A percentile compares a stretch with the other conserved stretches of the same genome.
phyloP scores from a whole-genome alignment of 805 yeast species.

The Clavispora fructus region DNA sequence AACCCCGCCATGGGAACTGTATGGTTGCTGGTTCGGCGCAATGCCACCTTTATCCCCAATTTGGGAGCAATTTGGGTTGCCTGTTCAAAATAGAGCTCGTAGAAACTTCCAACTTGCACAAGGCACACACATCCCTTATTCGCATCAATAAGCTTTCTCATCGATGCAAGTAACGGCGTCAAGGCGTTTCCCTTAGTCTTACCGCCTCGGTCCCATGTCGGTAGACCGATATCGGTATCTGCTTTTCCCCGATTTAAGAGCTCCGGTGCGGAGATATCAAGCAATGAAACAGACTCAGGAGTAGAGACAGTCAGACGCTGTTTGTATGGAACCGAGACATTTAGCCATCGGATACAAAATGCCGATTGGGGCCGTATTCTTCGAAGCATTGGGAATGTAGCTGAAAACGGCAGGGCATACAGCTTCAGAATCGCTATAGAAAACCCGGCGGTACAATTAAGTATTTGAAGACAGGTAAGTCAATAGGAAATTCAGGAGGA shows the following conservation, averaged over 20 bases:
- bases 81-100: conserved; percentile 84
- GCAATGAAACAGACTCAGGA: not conserved
- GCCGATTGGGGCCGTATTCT: not conserved
- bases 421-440: too few species aligned
- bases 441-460: too few species aligned
- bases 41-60: conserved; percentile 68
- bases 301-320: not conserved
- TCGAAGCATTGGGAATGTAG: not conserved
- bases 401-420: not conserved
- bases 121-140: conserved; percentile 38
- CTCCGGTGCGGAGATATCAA: not conserved
- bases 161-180: conserved; percentile 32
- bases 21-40: conserved; percentile 39
- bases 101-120: conserved; percentile 83
- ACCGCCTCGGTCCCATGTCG: conserved; percentile 40
- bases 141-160: conserved; percentile 26
- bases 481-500: too few species aligned
- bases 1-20: conserved; percentile 85
- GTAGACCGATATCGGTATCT: not conserved
- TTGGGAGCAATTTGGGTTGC: conserved; percentile 69
- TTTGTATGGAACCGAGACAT: not conserved
- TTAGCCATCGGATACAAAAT: not conserved
- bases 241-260: not conserved
- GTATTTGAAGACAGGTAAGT: too few species aligned
- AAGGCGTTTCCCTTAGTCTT: conserved; percentile 23